Percentiles rank a stretch among this genome's conserved stretches.
Evolutionary conservation across 2,329 filamentous ascomycete species (phyloP).

Genomic region (Xylaria sp.): DNA sequence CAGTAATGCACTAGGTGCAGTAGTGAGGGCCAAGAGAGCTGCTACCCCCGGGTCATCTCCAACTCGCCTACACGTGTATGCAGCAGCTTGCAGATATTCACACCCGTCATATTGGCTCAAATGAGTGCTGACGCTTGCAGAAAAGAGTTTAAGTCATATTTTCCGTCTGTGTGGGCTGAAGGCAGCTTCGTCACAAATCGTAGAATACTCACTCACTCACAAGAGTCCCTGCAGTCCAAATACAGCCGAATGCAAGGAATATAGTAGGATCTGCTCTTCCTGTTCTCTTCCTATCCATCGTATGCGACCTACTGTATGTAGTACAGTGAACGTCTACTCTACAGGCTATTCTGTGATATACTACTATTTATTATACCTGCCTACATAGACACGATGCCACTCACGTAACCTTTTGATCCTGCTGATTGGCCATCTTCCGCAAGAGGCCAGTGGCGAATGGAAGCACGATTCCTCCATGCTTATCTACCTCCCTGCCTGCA

Average conservation of each 20-base stretch:
- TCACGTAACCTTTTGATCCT: slow-evolving; percentile 5
- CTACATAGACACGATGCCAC: not conserved
- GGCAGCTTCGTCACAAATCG: not conserved
- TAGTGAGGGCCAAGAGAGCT: not conserved
- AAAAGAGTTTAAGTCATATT: too few species aligned
- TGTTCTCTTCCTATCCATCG: not conserved
- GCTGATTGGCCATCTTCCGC: slow-evolving; percentile 18
- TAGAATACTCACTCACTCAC: not conserved
- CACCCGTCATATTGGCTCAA: slow-evolving; percentile 15
- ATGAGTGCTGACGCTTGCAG: slow-evolving; percentile 17
- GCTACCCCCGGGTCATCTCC: not conserved
- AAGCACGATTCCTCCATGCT: not conserved
- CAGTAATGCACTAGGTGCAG: not conserved
- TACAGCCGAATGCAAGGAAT: not conserved
- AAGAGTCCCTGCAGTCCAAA: too few species aligned
- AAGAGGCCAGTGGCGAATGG: slow-evolving; percentile 15
- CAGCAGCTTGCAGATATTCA: slow-evolving; percentile 19
- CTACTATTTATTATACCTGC: not conserved
- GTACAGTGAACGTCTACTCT: too few species aligned
- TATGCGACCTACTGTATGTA: not conserved
- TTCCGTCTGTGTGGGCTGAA: slow-evolving; percentile 11
- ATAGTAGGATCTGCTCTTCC: not conserved
- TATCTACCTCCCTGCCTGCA: not conserved
- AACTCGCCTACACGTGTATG: slow-evolving; percentile 18
- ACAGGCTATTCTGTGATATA: not conserved